A percentile compares a stretch with the other conserved stretches of the same genome.
These are phyloP conservation scores for Ascomycota sp. DNA, from an alignment of 2,329 filamentous ascomycete genomes.

Conservation along the genomic window DNA sequence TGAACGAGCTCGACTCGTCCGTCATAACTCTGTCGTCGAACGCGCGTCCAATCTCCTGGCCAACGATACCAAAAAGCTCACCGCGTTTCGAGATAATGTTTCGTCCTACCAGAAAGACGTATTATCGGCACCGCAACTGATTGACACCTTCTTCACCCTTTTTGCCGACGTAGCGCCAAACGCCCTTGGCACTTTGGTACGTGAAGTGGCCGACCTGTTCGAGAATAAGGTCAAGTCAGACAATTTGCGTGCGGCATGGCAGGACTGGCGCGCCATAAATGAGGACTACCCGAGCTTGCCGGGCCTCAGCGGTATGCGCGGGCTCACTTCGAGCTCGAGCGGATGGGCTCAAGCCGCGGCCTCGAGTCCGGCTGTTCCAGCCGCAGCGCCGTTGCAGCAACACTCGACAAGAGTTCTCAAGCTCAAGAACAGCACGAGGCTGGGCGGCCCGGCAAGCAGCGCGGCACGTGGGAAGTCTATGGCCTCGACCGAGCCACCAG, in stretches of 20 bases:
- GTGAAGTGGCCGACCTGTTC: slow-evolving; percentile 81
- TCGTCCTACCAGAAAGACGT: slow-evolving; percentile 51
- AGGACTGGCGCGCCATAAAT: slow-evolving; percentile 85
- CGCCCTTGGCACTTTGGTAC: slow-evolving; percentile 69
- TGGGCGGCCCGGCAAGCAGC: slow-evolving; percentile 11
- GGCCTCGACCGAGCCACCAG: neutral
- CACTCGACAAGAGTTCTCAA: slow-evolving; percentile 32
- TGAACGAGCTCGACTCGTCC: slow-evolving; percentile 57
- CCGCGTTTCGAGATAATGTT: slow-evolving; percentile 56
- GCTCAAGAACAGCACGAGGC: slow-evolving; percentile 34
- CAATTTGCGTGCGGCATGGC: slow-evolving; percentile 62
- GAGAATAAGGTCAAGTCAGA: slow-evolving; percentile 59
- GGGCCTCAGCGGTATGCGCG: slow-evolving; percentile 45
- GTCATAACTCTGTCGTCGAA: slow-evolving; percentile 68
- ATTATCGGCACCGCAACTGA: slow-evolving; percentile 51
- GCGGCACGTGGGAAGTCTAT: no score
- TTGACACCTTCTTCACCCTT: slow-evolving; percentile 70
- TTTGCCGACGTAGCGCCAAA: slow-evolving; percentile 58
- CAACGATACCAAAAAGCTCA: slow-evolving; percentile 53
- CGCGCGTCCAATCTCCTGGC: slow-evolving; percentile 61
- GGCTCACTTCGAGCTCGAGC: slow-evolving; percentile 30
- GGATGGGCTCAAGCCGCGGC: slow-evolving; percentile 38
- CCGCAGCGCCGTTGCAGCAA: slow-evolving; percentile 20
- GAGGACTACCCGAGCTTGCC: slow-evolving; percentile 86
- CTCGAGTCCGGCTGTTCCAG: slow-evolving; percentile 27